Conservation (phyloP, 768 basidiomycete species). For the Porphyrellus cyaneotinctus region DNA sequence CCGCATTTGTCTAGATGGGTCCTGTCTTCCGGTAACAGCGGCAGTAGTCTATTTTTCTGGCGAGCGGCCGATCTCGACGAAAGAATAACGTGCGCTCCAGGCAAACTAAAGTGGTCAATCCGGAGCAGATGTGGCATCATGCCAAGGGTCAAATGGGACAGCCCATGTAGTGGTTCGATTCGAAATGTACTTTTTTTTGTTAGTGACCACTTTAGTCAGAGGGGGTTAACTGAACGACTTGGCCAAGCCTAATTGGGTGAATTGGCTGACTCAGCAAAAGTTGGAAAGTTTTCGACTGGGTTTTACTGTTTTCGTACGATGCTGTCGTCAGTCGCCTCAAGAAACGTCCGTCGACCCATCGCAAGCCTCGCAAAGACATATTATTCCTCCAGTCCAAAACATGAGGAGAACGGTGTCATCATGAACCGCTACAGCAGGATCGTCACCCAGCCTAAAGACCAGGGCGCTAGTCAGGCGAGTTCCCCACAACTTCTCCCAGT, state of each 20-base stretch:
- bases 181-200: too few relatives aligned
- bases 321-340: conserved; percentile 25
- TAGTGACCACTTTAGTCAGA: too few relatives aligned
- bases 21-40: conserved; percentile 38
- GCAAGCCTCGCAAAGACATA: conserved; percentile 33
- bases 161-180: too few relatives aligned
- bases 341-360: conserved; percentile 9
- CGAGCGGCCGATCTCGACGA: too few relatives aligned
- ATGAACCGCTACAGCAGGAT: conserved; percentile 73
- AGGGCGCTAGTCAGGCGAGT: conserved; percentile 87
- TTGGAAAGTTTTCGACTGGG: background rate
- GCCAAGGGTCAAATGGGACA: too few relatives aligned
- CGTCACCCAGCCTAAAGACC: conserved; percentile 89
- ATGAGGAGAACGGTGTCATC: conserved; percentile 41
- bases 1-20: conserved; percentile 36
- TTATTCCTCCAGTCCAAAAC: conserved; percentile 36
- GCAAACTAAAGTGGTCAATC: too few relatives aligned
- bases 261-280: conserved; percentile 15
- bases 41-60: conserved; percentile 26
- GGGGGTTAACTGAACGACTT: too few relatives aligned
- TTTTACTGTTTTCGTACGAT: conserved; percentile 3
- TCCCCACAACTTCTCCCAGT: background rate
- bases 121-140: too few relatives aligned
- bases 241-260: too few relatives aligned
- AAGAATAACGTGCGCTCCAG: too few relatives aligned